Evolutionary conservation across 129 eudicot species (phyloP).

Genomic region (Escallonia rubra): DNA sequence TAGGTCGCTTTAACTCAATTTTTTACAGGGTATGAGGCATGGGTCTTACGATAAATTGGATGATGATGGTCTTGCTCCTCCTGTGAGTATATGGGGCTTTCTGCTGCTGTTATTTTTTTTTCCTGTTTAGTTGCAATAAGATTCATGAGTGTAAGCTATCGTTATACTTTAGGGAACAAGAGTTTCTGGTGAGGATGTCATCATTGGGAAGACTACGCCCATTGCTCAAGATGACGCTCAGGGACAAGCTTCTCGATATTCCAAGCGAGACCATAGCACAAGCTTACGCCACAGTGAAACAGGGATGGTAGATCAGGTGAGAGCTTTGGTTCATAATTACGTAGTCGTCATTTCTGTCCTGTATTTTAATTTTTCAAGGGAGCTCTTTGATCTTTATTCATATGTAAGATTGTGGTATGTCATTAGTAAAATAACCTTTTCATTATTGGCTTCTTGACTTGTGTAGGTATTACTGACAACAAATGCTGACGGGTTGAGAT

Average conservation of each 20-base stretch:
- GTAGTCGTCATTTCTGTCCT: too few species aligned
- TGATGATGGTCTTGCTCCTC: conserved; percentile 94
- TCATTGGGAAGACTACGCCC: conserved; percentile 94
- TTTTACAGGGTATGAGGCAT: conserved; percentile 76
- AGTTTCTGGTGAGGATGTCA: conserved; percentile 94
- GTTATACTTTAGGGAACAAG: conserved; percentile 58
- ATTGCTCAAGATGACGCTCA: conserved; percentile 82
- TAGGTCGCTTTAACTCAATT: not conserved
- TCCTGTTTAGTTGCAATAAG: not conserved
- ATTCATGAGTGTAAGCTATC: not conserved
- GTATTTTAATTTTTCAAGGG: not conserved
- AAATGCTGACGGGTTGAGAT: conserved; percentile 86
- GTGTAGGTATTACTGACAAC: conserved; percentile 69
- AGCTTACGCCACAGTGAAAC: conserved; percentile 95
- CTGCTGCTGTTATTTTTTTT: not conserved
- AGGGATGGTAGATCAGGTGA: conserved; percentile 91
- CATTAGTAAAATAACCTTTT: too few species aligned
- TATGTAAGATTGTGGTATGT: too few species aligned
- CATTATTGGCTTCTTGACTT: not conserved
- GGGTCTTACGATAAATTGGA: conserved; percentile 93
- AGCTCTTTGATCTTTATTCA: not conserved
- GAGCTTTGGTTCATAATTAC: not conserved
- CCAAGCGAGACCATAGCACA: conserved; percentile 84
- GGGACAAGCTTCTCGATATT: conserved; percentile 77
- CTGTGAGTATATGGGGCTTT: conserved; percentile 37